Evolutionary conservation across 306 rosid genomes (phyloP).

Genomic region (Potentilla sterilis): DNA sequence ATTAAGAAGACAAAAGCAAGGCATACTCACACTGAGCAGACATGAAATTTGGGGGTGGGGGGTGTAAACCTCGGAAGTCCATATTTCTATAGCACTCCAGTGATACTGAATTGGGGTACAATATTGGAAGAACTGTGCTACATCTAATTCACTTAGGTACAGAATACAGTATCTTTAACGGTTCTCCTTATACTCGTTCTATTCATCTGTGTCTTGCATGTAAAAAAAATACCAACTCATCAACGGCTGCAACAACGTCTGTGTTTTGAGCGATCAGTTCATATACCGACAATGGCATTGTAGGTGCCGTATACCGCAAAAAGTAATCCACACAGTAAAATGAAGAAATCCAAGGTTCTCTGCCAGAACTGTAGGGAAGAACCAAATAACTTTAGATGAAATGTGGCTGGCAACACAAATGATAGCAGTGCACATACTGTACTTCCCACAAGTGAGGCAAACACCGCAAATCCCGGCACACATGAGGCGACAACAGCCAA

Average conservation of each 20-base stretch:
- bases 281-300: constrained; percentile 55
- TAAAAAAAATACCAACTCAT: neutral
- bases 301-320: constrained; percentile 84
- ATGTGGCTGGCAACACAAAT: constrained; percentile 79
- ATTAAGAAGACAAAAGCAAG: neutral
- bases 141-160: neutral
- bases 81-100: neutral
- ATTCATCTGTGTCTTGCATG: constrained; percentile 2
- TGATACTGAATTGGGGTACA: neutral
- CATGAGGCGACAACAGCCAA: constrained; percentile 59
- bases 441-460: constrained; percentile 84
- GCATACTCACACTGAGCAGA: neutral
- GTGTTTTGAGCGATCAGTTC: constrained; percentile 19
- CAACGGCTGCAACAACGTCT: neutral
- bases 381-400: constrained; percentile 65
- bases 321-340: constrained; percentile 60
- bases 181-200: neutral
- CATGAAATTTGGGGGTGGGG: no score
- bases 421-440: constrained; percentile 80
- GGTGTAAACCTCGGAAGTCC: neutral
- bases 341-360: constrained; percentile 48
- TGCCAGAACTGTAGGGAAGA: constrained; percentile 61
- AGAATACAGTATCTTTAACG: neutral
- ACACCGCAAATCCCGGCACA: constrained; percentile 69
- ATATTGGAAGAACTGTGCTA: neutral